These are phyloP conservation scores for Porogramme epimiltina DNA, from an alignment of 1,284 basidiomycete genomes.

Conservation along the genomic window DNA sequence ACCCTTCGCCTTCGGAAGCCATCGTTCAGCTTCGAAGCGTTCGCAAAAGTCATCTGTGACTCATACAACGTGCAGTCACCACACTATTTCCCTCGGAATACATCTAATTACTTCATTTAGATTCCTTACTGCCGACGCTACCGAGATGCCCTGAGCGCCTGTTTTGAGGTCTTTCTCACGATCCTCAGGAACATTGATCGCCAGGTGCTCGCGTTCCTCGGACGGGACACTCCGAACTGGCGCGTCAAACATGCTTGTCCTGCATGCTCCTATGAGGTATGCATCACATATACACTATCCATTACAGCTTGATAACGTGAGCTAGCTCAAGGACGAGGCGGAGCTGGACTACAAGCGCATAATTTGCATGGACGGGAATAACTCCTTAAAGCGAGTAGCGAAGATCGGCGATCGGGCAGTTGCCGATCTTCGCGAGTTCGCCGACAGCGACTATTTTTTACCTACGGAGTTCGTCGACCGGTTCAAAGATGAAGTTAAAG, in stretches of 20 bases:
- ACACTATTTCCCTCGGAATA: neutral
- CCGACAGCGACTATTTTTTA: slow-evolving; percentile 27
- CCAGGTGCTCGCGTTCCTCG: slow-evolving; percentile 22
- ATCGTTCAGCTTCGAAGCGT: slow-evolving; percentile 36
- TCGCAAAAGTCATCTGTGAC: slow-evolving; percentile 35
- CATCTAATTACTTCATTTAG: slow-evolving; percentile 5
- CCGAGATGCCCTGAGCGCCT: slow-evolving; percentile 21
- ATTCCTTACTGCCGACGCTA: slow-evolving; percentile 11
- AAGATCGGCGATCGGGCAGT: slow-evolving; percentile 4
- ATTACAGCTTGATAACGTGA: too few species aligned
- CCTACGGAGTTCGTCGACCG: slow-evolving; percentile 27
- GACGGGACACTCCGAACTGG: slow-evolving; percentile 28
- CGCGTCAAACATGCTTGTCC: slow-evolving; percentile 32
- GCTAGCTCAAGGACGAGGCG: slow-evolving; percentile 22
- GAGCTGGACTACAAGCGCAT: slow-evolving; percentile 23
- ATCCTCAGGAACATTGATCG: slow-evolving; percentile 18
- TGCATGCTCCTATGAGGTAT: slow-evolving; percentile 31
- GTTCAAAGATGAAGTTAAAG: slow-evolving; percentile 33
- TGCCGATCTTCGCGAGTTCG: slow-evolving; percentile 20
- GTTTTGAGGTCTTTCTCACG: slow-evolving; percentile 34
- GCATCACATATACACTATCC: neutral
- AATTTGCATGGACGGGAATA: slow-evolving; percentile 36
- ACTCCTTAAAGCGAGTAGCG: slow-evolving; percentile 34
- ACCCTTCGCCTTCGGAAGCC: slow-evolving; percentile 25
- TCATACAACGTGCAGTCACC: slow-evolving; percentile 21